These are phyloP conservation scores for Cordyceps fumosorosea DNA, from an alignment of 2,329 filamentous ascomycete species.

Conservation along the genomic window DNA sequence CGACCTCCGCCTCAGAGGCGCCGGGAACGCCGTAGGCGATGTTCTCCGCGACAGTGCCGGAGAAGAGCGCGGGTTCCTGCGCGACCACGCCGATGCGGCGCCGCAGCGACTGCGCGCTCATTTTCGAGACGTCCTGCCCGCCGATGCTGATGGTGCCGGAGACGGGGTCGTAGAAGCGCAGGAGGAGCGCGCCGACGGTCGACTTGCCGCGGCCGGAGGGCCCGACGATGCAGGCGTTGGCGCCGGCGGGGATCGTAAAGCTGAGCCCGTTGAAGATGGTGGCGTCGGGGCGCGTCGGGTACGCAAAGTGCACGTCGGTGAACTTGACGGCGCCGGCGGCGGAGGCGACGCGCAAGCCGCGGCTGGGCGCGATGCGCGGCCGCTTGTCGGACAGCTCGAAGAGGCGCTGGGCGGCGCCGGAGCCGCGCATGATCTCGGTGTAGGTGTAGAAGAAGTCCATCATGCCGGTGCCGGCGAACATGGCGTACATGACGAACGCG, in stretches of 20 bases:
- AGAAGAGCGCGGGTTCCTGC: constrained; percentile 91
- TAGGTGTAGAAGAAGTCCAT: constrained; percentile 95
- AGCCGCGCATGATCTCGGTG: constrained; percentile 97
- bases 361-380: constrained; percentile 77
- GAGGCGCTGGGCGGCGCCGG: constrained; percentile 85
- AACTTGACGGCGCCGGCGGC: constrained; percentile 87
- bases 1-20: constrained; percentile 72
- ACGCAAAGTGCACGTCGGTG: constrained; percentile 77
- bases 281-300: constrained; percentile 89
- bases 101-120: constrained; percentile 91
- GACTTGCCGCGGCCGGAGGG: constrained; percentile 95
- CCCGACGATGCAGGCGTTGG: constrained; percentile 93
- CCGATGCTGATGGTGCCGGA: constrained; percentile 74
- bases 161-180: constrained; percentile 86
- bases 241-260: constrained; percentile 88
- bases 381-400: constrained; percentile 93
- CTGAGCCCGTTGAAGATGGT: constrained; percentile 81
- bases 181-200: constrained; percentile 80
- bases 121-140: constrained; percentile 69
- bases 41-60: constrained; percentile 77
- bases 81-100: constrained; percentile 91
- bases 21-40: constrained; percentile 84
- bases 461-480: constrained; percentile 75
- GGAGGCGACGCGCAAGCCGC: constrained; percentile 69
- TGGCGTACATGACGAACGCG: constrained; percentile 97